These are phyloP conservation scores for Teratosphaeria zuluensis DNA, from an alignment of 2,329 filamentous ascomycete species.

Conservation along the genomic window DNA sequence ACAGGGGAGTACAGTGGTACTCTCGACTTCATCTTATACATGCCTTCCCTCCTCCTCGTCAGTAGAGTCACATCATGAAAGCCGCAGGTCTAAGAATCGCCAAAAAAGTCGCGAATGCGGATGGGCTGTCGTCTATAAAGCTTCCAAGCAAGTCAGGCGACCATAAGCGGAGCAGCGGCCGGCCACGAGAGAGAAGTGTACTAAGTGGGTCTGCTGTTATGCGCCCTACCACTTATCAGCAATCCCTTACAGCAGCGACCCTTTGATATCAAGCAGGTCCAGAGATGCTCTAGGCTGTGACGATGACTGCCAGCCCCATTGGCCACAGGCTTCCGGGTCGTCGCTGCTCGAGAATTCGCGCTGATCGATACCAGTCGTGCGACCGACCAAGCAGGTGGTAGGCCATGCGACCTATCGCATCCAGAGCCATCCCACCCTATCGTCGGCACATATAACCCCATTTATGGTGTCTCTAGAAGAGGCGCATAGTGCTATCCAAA, in stretches of 20 bases:
- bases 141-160: neutral
- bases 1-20: neutral
- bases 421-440: neutral
- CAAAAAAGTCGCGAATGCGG: neutral
- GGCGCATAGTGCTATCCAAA: neutral
- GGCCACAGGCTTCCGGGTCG: neutral
- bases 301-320: neutral
- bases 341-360: neutral
- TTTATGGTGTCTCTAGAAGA: neutral
- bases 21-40: neutral
- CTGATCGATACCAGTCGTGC: neutral
- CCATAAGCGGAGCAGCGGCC: neutral
- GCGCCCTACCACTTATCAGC: neutral
- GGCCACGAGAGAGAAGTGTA: too few species aligned
- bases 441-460: neutral
- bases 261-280: neutral
- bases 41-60: neutral
- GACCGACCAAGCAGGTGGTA: neutral
- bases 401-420: neutral
- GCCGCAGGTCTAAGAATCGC: too few species aligned
- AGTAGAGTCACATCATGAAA: neutral
- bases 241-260: neutral
- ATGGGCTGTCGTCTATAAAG: neutral
- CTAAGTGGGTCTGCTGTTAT: neutral
- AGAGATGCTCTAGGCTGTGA: too few species aligned